phyloP scores from a whole-genome alignment of 495 filamentous ascomycete genomes.

The Podospora conica region DNA sequence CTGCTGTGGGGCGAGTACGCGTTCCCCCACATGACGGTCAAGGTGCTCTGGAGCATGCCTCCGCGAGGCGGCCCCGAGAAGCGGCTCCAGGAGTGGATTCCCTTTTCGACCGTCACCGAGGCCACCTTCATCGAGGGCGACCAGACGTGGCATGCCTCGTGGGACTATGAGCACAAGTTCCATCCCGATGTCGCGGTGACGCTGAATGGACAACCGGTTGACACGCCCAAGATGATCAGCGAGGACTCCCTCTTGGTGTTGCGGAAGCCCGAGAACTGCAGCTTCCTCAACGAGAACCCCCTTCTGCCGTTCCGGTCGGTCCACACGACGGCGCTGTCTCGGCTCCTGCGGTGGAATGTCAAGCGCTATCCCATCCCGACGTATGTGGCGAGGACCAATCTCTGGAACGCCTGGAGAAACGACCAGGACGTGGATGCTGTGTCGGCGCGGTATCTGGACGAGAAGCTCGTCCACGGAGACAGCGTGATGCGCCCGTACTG shows the following conservation, averaged over 20 bases:
- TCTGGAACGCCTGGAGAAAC: conserved; percentile 59
- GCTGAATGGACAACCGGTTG: conserved; percentile 48
- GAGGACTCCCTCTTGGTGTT: conserved; percentile 51
- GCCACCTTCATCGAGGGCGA: conserved; percentile 51
- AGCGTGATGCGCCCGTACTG: conserved; percentile 51
- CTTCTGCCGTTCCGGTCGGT: conserved; percentile 47
- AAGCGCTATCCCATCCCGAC: conserved; percentile 50
- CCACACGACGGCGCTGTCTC: conserved; percentile 41
- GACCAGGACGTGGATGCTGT: conserved; percentile 52
- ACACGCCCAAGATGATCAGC: conserved; percentile 55
- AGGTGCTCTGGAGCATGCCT: conserved; percentile 55
- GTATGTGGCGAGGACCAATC: conserved; percentile 48
- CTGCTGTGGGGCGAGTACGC: conserved; percentile 53
- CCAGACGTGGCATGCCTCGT: conserved; percentile 50
- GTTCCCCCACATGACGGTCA: conserved; percentile 49
- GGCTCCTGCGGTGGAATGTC: conserved; percentile 42
- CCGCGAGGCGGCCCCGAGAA: conserved; percentile 44
- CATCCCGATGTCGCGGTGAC: conserved; percentile 54
- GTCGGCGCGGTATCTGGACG: conserved; percentile 54
- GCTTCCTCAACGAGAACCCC: conserved; percentile 53
- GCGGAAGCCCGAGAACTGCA: conserved; percentile 48
- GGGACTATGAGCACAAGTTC: conserved; percentile 58
- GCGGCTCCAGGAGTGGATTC: conserved; percentile 53
- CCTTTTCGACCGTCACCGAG: conserved; percentile 53
- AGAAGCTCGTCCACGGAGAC: conserved; percentile 48